These are phyloP conservation scores for Clavispora carvajalis DNA, from an alignment of 805 yeast species.

Conservation along the genomic window DNA sequence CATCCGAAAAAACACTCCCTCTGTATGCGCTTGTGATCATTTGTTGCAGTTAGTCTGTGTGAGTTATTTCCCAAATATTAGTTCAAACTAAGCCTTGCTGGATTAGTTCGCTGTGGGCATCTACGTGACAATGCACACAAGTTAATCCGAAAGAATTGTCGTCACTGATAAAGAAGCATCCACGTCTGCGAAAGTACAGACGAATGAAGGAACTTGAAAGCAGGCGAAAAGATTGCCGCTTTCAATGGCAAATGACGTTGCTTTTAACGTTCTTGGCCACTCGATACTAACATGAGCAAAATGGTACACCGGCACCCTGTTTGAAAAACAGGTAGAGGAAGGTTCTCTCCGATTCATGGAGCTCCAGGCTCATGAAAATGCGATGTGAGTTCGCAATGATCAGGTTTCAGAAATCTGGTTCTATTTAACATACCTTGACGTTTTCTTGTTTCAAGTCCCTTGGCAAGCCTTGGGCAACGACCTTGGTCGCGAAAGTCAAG, in stretches of 20 bases:
- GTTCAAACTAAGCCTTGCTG: too few species aligned
- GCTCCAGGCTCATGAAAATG: neutral
- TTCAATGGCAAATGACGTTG: neutral
- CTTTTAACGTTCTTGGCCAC: neutral
- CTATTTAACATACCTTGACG: conserved; percentile 67
- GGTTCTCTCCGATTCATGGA: neutral
- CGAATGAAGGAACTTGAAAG: neutral
- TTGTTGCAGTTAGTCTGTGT: neutral
- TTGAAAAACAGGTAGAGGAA: neutral
- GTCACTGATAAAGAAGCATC: neutral
- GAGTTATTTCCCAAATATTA: too few species aligned
- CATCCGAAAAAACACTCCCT: neutral
- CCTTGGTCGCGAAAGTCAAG: conserved; percentile 65
- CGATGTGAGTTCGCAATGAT: neutral
- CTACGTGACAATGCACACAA: too few species aligned
- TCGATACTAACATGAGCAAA: neutral
- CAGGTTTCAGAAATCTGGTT: neutral
- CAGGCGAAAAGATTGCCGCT: neutral
- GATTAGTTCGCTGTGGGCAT: too few species aligned
- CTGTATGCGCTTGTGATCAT: neutral
- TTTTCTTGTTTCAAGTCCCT: conserved; percentile 79
- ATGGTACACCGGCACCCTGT: neutral
- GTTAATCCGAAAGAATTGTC: too few species aligned
- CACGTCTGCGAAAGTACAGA: neutral
- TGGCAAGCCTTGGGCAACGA: conserved; percentile 78